These are phyloP conservation scores for Zizania latifolia DNA, from an alignment of 176 grass and related monocot species.

Conservation along the genomic window DNA sequence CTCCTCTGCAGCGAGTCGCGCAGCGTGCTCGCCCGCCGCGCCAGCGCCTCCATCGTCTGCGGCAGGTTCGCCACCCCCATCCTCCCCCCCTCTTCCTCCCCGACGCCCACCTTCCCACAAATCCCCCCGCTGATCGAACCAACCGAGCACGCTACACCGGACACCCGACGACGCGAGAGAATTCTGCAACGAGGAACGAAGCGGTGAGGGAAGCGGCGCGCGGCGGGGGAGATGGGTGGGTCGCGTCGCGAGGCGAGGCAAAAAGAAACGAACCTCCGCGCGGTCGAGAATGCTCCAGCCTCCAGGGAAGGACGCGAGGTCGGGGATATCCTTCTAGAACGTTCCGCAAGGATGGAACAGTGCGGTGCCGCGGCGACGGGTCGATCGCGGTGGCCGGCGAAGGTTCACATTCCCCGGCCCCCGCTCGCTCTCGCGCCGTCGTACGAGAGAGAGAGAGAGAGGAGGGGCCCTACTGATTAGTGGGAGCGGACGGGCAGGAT, in stretches of 20 bases:
- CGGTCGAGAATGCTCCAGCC: not conserved
- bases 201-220: not conserved
- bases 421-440: not conserved
- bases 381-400: not conserved
- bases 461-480: not conserved
- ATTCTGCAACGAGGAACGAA: not conserved
- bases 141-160: not conserved
- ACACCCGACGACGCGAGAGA: not conserved
- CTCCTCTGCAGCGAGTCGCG: slow-evolving; percentile 53
- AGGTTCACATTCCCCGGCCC: too few relatives aligned
- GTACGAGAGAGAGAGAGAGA: not conserved
- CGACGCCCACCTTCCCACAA: not conserved
- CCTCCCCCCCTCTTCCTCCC: not conserved
- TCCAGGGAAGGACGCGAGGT: not conserved
- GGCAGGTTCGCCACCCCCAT: slow-evolving; percentile 27
- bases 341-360: not conserved
- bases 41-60: slow-evolving; percentile 33
- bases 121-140: not conserved
- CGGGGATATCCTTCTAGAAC: not conserved
- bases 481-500: not conserved
- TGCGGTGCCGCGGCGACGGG: not conserved
- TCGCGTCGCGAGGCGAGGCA: not conserved
- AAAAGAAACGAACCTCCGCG: not conserved
- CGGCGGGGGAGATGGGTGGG: not conserved
- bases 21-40: slow-evolving; percentile 36